phyloP scores from a whole-genome alignment of 805 yeast genomes.

The Sungouiella thailandica region DNA sequence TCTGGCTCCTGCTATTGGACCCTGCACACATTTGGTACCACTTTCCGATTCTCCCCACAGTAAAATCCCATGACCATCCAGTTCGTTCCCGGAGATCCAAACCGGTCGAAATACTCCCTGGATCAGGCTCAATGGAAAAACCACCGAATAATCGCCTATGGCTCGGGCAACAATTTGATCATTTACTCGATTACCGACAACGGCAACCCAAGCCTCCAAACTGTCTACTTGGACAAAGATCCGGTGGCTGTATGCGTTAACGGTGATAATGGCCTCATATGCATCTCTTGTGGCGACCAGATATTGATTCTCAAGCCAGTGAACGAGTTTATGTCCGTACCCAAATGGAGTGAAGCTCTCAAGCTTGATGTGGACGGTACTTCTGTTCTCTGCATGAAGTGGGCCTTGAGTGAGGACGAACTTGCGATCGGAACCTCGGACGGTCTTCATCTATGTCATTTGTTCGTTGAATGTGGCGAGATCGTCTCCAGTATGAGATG shows the following conservation, averaged over 20 bases:
- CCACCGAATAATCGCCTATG: constrained; percentile 62
- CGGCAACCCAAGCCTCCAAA: constrained; percentile 50
- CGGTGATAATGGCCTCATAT: constrained; percentile 50
- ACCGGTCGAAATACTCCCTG: constrained; percentile 48
- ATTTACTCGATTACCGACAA: constrained; percentile 23
- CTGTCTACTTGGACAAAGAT: constrained; percentile 65
- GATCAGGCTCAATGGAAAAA: constrained; percentile 62
- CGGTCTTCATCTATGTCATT: constrained; percentile 49
- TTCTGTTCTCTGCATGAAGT: constrained; percentile 40
- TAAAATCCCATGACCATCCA: constrained; percentile 48
- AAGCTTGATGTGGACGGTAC: constrained; percentile 14
- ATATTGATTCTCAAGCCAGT: constrained; percentile 54
- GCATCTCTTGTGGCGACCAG: constrained; percentile 44
- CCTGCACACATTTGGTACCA: too few relatives aligned
- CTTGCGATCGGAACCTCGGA: constrained; percentile 54
- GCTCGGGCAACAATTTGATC: constrained; percentile 85
- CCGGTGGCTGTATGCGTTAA: constrained; percentile 65
- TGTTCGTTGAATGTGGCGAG: constrained; percentile 43
- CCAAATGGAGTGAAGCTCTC: constrained; percentile 42
- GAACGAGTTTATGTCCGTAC: constrained; percentile 40
- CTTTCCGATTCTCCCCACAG: too few relatives aligned
- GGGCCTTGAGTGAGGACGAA: constrained; percentile 54
- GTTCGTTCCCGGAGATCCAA: constrained; percentile 85
- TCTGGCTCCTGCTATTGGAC: too few relatives aligned
- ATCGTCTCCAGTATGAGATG: constrained; percentile 35